Base-by-base conservation (phyloP, 2,329 filamentous ascomycete genomes). In the Penicillium sp. region DNA sequence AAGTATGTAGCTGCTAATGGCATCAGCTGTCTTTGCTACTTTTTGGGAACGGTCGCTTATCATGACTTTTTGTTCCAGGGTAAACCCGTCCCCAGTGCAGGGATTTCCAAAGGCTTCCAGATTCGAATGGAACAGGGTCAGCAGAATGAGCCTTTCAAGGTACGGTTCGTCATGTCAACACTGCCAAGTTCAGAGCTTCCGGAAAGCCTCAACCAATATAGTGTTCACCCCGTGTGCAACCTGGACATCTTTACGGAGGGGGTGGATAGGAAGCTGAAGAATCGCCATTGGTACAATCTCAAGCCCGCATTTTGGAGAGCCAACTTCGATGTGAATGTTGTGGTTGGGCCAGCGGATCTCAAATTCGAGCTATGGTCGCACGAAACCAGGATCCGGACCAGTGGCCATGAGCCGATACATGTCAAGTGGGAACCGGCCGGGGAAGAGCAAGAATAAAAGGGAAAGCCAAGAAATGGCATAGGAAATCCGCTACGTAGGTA, bases 321-420 rank as follows among this genome's bases (percentile, higher is more conserved):
- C 1, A 48, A 42, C 0, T 63, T 67, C 28, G 53, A 62, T 26
- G 54, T 67, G 9, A 57, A 47, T 25, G 55, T 65, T 2, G 52
- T 66, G 1, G 51, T 65, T 35, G 62, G 63, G 5, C 46, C 58
- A 11, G 62, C 62, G 1, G 62, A 67, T 41, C 43, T 68, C 13
- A 56, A 56, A 9, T 66, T 68, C 19, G 56, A 65, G 39, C 26
- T 67, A 4, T 62, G 58, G 54, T 60, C 55, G 8, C 57, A 54
- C 21, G 54, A 60, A n/a, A 50, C 44, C 15, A 45, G 46, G 10
- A 51, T 65, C 13, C 27, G 41, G 7, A 57, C 47, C 19, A 47
- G 32, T 3, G 45, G 52, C 6, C 54, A 64, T 48, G 56, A 62
- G 21, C 46, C 56, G 9, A 61, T 67, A n/a, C n/a, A n/a, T n/a